These are phyloP conservation scores for Phyllosticta citriasiana DNA, from an alignment of 2,329 filamentous ascomycete species.

Conservation along the genomic window DNA sequence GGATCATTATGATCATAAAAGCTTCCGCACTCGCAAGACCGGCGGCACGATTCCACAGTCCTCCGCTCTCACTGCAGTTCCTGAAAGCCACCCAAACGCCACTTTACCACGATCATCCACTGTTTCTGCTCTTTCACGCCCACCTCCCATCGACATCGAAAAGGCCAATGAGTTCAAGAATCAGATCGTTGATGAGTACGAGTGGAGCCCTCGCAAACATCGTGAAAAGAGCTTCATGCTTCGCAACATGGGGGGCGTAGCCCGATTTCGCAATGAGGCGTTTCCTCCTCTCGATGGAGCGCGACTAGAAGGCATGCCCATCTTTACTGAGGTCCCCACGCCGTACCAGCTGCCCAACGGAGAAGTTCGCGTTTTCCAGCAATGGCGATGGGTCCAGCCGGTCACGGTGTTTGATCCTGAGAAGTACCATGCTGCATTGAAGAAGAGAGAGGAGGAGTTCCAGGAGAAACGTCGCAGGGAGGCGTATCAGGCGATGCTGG, in stretches of 20 bases:
- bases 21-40: conserved; percentile 3
- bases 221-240: not conserved
- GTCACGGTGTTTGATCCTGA: not conserved
- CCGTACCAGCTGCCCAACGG: not conserved
- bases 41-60: not conserved
- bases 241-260: not conserved
- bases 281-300: not conserved
- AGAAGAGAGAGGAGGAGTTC: not conserved
- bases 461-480: not conserved
- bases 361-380: not conserved
- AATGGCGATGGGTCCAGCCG: not conserved
- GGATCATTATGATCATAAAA: conserved; percentile 1
- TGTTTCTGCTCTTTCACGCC: not conserved
- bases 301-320: not conserved
- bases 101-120: not conserved
- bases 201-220: not conserved
- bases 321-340: not conserved
- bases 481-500: not conserved
- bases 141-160: not conserved
- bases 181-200: not conserved
- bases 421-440: not conserved
- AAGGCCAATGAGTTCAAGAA: not conserved
- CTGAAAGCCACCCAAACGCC: not conserved
- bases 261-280: not conserved
- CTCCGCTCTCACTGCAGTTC: too few relatives aligned